Evolutionary conservation across 176 grass and related monocot genomes (phyloP).

Genomic region (Guadua angustifolia): DNA sequence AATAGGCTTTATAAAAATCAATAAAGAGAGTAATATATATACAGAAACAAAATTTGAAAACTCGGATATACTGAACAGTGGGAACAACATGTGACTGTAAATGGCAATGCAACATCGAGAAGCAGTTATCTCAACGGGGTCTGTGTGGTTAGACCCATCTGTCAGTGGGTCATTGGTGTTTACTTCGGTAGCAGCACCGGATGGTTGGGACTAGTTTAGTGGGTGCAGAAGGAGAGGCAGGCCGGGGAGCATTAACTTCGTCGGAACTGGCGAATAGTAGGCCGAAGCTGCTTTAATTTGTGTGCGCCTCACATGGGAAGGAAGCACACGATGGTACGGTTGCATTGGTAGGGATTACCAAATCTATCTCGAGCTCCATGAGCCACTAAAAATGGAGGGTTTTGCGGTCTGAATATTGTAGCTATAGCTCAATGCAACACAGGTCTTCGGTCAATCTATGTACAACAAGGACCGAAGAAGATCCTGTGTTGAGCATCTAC

Average conservation of each 20-base stretch:
- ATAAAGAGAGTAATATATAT: too few relatives aligned
- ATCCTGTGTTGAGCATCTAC: neutral
- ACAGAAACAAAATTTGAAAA: too few relatives aligned
- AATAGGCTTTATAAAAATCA: too few relatives aligned
- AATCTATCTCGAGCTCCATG: constrained; percentile 34
- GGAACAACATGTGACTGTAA: too few relatives aligned
- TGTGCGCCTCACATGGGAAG: constrained; percentile 36
- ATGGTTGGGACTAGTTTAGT: neutral
- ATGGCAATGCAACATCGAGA: too few relatives aligned
- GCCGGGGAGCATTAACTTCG: neutral
- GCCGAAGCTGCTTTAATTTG: neutral
- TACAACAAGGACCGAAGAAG: too few relatives aligned
- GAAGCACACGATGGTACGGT: neutral
- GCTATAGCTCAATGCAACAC: neutral
- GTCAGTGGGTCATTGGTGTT: neutral
- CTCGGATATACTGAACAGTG: too few relatives aligned
- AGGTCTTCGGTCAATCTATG: neutral
- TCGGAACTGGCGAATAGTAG: constrained; percentile 25
- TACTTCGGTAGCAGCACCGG: neutral
- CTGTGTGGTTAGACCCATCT: neutral
- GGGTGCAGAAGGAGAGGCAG: neutral
- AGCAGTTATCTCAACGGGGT: neutral
- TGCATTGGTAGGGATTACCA: constrained; percentile 21
- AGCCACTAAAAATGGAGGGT: neutral
- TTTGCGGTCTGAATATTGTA: neutral